Percentiles rank a stretch among this genome's conserved stretches.
phyloP scores from a whole-genome alignment of 140 eudicot genomes.

The Bidens hawaiensis region DNA sequence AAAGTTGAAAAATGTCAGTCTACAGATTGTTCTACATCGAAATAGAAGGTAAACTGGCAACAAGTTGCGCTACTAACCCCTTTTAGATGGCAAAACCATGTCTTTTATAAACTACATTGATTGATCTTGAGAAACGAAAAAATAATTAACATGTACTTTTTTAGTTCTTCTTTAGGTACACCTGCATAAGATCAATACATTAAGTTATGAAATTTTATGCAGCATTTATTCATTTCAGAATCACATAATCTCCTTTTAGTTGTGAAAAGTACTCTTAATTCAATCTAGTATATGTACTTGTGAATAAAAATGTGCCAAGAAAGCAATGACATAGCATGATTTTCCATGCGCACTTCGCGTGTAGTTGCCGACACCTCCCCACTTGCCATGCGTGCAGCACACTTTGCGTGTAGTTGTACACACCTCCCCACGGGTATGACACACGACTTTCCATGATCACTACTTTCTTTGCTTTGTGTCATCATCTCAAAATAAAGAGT shows the following conservation, averaged over 20 bases:
- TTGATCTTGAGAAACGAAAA: no score
- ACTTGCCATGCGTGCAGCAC: slow-evolving; percentile 2
- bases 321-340: slow-evolving; percentile 22
- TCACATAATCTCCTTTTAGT: no score
- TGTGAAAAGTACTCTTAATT: slow-evolving; percentile 5
- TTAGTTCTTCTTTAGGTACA: no score
- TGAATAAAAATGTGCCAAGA: slow-evolving; percentile 22
- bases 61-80: no score
- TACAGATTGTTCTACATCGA: no score
- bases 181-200: no score
- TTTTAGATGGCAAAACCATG: no score
- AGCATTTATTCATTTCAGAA: slow-evolving; percentile 11
- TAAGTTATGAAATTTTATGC: background rate
- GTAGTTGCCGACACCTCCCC: slow-evolving; percentile 9
- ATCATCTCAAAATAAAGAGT: slow-evolving; percentile 3
- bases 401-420: slow-evolving; percentile 24
- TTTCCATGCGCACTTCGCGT: slow-evolving; percentile 26
- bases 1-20: no score
- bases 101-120: no score
- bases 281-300: slow-evolving; percentile 1
- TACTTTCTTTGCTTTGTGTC: slow-evolving; percentile 9
- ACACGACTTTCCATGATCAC: slow-evolving; percentile 4
- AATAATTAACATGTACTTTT: no score
- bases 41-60: no score
- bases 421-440: slow-evolving; percentile 25